Base-by-base conservation (phyloP, 73 alveolate genomes). In the Stentor coeruleus region DNA sequence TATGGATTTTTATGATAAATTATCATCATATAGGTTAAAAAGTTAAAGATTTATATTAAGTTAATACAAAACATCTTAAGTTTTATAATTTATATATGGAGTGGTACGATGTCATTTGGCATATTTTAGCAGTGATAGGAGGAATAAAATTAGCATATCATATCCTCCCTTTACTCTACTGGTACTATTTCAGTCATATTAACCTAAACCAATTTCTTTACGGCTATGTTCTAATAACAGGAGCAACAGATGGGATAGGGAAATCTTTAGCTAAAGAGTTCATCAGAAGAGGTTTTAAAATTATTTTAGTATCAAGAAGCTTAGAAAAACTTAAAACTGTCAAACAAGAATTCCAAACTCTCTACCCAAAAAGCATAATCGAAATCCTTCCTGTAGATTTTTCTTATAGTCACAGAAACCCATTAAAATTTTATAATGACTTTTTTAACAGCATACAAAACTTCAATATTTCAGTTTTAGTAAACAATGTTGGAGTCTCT, bases 171-270 rank as follows among this genome's bases (percentile, higher is more conserved):
- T 66, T 0, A 15, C 40, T 2, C 49, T 66, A 66, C 79, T 66
- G 40, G 37, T 14, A 26, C 36, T 33, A 26, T 66, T 66, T 66
- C 37, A 28, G 79, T 40, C n/a, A 66, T 28, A 66, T 66, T 2
- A 2, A 66, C 2, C n/a, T 66, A 11, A 40, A 66, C 41, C 1
- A 66, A 2, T 66, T 20, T 40, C n/a, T 14, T 20, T 66, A 66
- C 2, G 79, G 79, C n/a, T 86, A 74, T 39, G 93, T 82, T 26
- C 3, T 86, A 86, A 82, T 88, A 1, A 88, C 94, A 35, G 94
- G 94, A 0, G 87, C 91, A n/a, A 82, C 93, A 14, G 93, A 88
- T 81, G 94, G 94, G 31, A 81, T 88, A 36, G 94, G 94, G 38
- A 88, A 87, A 81, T 85, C 82, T 30, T 77, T 87, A 30, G 88